Base-by-base conservation (phyloP, 768 basidiomycete species). In the Suillus spraguei region DNA sequence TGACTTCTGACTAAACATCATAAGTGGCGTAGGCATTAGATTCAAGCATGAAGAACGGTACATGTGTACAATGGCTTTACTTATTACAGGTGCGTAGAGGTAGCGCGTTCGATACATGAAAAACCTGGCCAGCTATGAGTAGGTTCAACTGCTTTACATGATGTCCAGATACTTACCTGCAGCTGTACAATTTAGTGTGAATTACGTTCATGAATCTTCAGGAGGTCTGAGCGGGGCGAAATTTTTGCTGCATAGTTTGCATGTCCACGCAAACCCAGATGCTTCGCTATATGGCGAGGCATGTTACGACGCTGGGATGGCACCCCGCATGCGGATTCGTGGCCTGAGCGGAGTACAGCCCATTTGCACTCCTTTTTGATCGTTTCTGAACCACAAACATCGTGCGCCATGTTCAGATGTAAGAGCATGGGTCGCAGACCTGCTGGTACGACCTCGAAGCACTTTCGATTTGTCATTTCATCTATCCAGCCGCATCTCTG, bases 221-320 rank as follows among this genome's bases (percentile, higher is more conserved):
- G 50, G 59, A 36, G 72, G 44, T 75, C 71, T 52, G 46, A 28
- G 4, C 71, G 73, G n/a, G 11, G 71, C 73, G 59, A 73, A 72
- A 10, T 63, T 47, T 28, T 52, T 71, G 1, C n/a, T 38, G 55
- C 73, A 72, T 14, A 60, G 5, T 8, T 28, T 53, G 46, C 73
- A 72, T 4, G 35, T 13, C n/a, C n/a, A n/a, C 69, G 71, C 14
- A 60, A 5, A 0, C n/a, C 58, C 20, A 69, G 69, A 42, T 74
- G 71, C 1, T 41, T 67, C 7, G 68, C 67, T 0, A 59, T 56
- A 16, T 72, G 73, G 1, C 71, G 55, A 32, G 71, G 32, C 13
- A 71, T 47, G 28, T 33, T 66, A 33, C 59, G 63, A 32, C 73
- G 47, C 11, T 63, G 69, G 46, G 56, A 59, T 10, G 7, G 0